Evolutionary conservation across 305 asterid genomes (phyloP).

Genomic region (Solanum hybrid): DNA sequence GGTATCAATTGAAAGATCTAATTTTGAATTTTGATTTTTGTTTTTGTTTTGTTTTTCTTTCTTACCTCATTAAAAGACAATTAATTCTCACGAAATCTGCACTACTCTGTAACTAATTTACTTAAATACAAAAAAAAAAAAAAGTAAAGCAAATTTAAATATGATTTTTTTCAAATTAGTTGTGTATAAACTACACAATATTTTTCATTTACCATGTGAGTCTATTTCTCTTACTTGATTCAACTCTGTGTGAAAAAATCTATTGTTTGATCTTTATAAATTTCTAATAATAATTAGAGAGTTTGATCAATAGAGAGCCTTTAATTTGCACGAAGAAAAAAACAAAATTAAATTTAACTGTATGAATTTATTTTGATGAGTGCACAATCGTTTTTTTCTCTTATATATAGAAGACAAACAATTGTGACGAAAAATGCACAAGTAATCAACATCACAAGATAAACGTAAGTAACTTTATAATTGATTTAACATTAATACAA

Average conservation of each 20-base stretch:
- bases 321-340: neutral
- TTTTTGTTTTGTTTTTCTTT: too few relatives aligned
- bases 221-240: neutral
- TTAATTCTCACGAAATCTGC: too few relatives aligned
- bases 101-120: too few relatives aligned
- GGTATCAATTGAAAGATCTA: neutral
- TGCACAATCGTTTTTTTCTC: neutral
- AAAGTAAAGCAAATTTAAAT: too few relatives aligned
- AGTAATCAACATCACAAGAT: neutral
- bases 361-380: neutral
- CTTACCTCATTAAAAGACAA: too few relatives aligned
- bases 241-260: too few relatives aligned
- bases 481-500: neutral
- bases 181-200: neutral
- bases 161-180: neutral
- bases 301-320: too few relatives aligned
- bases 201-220: neutral
- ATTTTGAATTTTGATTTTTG: neutral
- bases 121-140: too few relatives aligned
- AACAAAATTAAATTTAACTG: too few relatives aligned
- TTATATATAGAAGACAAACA: too few relatives aligned
- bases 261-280: too few relatives aligned
- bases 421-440: neutral
- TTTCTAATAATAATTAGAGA: too few relatives aligned
- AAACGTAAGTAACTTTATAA: neutral